Percentiles rank a stretch among this genome's conserved stretches.
phyloP scores from a whole-genome alignment of 305 asterid genomes.

The Salvia sclarea region DNA sequence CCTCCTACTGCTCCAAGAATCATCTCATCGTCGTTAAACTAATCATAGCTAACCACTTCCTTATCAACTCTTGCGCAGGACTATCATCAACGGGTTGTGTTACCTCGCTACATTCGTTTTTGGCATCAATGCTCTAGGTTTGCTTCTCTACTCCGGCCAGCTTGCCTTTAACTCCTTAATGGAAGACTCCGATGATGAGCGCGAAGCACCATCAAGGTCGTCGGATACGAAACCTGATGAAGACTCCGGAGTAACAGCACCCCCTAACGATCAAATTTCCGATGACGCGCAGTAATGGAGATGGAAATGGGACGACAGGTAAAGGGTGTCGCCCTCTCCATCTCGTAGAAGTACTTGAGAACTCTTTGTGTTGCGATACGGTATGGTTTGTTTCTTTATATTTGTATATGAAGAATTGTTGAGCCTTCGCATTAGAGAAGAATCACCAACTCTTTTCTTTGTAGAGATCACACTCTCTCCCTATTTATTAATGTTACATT shows the following conservation, averaged over 20 bases:
- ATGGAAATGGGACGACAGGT: slow-evolving; percentile 20
- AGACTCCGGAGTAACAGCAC: slow-evolving; percentile 34
- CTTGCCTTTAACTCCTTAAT: slow-evolving; percentile 68
- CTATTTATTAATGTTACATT: not conserved
- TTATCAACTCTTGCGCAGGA: slow-evolving; percentile 50
- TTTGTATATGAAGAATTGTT: slow-evolving; percentile 10
- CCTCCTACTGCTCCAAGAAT: not conserved
- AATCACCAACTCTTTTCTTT: not conserved
- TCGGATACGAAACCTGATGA: slow-evolving; percentile 36
- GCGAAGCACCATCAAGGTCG: slow-evolving; percentile 38
- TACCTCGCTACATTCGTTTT: slow-evolving; percentile 94
- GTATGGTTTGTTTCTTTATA: not conserved
- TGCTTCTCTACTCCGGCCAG: slow-evolving; percentile 77
- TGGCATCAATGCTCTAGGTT: slow-evolving; percentile 67
- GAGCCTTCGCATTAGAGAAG: not conserved
- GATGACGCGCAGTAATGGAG: slow-evolving; percentile 40
- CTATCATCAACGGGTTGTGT: slow-evolving; percentile 82
- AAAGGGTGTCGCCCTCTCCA: slow-evolving; percentile 14
- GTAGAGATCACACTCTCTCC: not conserved
- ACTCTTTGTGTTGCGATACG: slow-evolving; percentile 20
- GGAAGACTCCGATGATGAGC: slow-evolving; percentile 48
- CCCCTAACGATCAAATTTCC: slow-evolving; percentile 46
- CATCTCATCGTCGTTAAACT: slow-evolving; percentile 7
- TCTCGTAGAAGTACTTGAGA: slow-evolving; percentile 22
- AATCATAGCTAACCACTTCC: slow-evolving; percentile 16